Evolutionary conservation across 305 asterid species (phyloP).

Genomic region (Striga hermonthica): DNA sequence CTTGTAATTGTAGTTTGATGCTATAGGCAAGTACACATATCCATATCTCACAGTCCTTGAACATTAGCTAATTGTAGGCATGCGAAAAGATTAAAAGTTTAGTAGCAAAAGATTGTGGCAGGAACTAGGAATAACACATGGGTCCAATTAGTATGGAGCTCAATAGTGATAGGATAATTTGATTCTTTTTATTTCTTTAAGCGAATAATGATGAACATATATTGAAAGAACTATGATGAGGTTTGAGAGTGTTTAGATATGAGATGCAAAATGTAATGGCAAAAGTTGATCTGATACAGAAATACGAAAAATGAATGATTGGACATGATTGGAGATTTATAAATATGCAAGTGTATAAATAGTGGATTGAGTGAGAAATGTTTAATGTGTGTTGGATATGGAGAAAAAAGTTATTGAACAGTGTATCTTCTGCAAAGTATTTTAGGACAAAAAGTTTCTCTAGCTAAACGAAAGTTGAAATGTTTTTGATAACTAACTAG

Average conservation of each 20-base stretch:
- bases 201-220: neutral
- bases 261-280: neutral
- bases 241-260: neutral
- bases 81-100: too few species aligned
- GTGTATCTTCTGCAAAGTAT: neutral
- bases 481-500: neutral
- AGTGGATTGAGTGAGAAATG: neutral
- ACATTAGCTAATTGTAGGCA: too few species aligned
- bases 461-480: neutral
- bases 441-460: neutral
- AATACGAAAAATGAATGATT: neutral
- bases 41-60: too few species aligned
- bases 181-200: neutral
- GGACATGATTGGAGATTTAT: neutral
- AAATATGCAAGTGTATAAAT: neutral
- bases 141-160: too few species aligned
- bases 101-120: too few species aligned
- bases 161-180: too few species aligned
- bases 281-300: constrained; percentile 2
- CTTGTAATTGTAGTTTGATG: too few species aligned
- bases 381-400: neutral
- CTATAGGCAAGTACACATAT: too few species aligned
- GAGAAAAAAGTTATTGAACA: too few species aligned
- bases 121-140: too few species aligned
- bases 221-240: neutral